These are phyloP conservation scores for Geranomyces michiganensis DNA, from an alignment of 192 early-diverging fungal species.

Conservation along the genomic window DNA sequence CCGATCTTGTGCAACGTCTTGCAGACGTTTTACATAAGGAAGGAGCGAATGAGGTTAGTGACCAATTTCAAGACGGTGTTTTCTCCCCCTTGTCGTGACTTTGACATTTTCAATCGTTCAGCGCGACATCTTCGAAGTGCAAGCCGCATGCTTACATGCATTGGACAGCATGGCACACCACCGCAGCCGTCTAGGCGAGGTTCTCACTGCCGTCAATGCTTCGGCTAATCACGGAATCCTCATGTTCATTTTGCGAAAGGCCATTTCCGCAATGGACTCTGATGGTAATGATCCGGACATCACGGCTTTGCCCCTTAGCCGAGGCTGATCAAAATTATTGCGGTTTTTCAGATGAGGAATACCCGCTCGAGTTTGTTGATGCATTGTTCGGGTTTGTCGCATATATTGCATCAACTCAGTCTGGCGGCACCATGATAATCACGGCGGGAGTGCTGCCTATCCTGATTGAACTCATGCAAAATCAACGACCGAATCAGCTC, in stretches of 20 bases:
- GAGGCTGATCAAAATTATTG: too few relatives aligned
- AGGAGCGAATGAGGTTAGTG: background rate
- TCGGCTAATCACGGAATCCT: slow-evolving; percentile 92
- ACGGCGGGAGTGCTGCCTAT: slow-evolving; percentile 87
- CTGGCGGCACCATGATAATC: slow-evolving; percentile 87
- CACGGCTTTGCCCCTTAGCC: too few relatives aligned
- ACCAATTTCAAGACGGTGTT: background rate
- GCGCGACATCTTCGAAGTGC: slow-evolving; percentile 55
- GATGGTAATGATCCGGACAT: too few relatives aligned
- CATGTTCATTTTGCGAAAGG: slow-evolving; percentile 77
- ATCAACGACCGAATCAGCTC: slow-evolving; percentile 60
- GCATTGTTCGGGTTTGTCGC: slow-evolving; percentile 79
- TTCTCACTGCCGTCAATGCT: slow-evolving; percentile 85
- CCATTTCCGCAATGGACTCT: slow-evolving; percentile 59
- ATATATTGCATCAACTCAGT: slow-evolving; percentile 75
- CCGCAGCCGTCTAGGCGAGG: slow-evolving; percentile 73
- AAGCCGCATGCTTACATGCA: slow-evolving; percentile 78
- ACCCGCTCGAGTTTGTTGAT: slow-evolving; percentile 77
- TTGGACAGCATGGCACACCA: slow-evolving; percentile 84
- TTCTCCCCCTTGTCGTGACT: background rate
- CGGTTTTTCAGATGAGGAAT: slow-evolving; percentile 7
- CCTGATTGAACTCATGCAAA: slow-evolving; percentile 71
- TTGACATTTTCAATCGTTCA: background rate
- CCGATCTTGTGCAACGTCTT: slow-evolving; percentile 78
- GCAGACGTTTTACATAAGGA: slow-evolving; percentile 59